phyloP scores from a whole-genome alignment of 2,329 filamentous ascomycete species.

The Colletotrichum musicola region DNA sequence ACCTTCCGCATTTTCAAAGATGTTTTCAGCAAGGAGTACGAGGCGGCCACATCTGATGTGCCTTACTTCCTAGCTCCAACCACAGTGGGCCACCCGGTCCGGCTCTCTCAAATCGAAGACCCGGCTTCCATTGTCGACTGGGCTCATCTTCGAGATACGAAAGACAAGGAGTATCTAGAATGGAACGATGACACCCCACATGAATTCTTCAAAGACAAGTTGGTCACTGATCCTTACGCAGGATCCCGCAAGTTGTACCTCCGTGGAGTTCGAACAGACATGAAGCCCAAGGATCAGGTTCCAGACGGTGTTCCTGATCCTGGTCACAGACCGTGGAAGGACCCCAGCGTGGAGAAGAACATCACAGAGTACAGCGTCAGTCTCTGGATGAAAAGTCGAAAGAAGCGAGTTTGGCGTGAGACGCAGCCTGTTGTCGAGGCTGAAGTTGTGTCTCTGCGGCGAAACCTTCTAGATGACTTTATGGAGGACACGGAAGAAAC shows the following conservation, averaged over 20 bases:
- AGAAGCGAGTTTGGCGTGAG: constrained; percentile 65
- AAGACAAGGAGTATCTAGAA: constrained; percentile 48
- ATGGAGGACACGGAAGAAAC: constrained; percentile 62
- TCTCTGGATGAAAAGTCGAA: constrained; percentile 73
- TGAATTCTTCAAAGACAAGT: constrained; percentile 65
- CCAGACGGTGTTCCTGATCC: constrained; percentile 67
- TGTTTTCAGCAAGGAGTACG: constrained; percentile 89
- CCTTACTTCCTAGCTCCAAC: constrained; percentile 87
- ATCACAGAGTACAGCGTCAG: constrained; percentile 90
- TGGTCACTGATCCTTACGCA: constrained; percentile 69
- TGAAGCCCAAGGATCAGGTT: constrained; percentile 75
- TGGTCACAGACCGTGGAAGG: constrained; percentile 57
- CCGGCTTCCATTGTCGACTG: constrained; percentile 66
- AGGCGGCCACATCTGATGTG: constrained; percentile 71
- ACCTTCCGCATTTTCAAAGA: constrained; percentile 84
- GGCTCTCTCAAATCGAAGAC: constrained; percentile 41
- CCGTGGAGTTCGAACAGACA: constrained; percentile 63
- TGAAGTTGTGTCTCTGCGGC: constrained; percentile 79
- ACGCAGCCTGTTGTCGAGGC: constrained; percentile 87
- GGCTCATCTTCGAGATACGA: constrained; percentile 62
- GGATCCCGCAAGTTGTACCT: constrained; percentile 74
- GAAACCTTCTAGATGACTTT: constrained; percentile 83
- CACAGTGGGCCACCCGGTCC: constrained; percentile 42
- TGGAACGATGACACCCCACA: constrained; percentile 59
- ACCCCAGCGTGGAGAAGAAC: constrained; percentile 56